Base-by-base conservation (phyloP, 1,284 basidiomycete genomes). In the Amylostereum areolatum region DNA sequence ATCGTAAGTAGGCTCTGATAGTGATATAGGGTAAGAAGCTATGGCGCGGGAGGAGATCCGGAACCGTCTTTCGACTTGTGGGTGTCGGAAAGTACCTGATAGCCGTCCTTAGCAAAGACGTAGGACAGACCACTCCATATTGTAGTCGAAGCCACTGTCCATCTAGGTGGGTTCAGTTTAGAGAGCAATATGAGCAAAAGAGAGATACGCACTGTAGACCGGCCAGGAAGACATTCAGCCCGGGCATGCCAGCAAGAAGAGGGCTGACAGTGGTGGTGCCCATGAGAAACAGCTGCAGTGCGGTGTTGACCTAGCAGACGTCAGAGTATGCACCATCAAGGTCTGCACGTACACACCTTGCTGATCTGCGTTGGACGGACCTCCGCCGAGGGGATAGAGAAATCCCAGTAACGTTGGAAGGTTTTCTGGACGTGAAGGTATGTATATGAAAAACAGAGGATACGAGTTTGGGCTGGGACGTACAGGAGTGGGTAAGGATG, bases 41-140 rank as follows among this genome's bases (percentile, higher is more conserved):
- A 18, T 18, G 18, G 18, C 18, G 18, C 18, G 18, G 18, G 18
- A 18, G 18, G 18, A 18, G 18, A 18, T 18, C 18, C 18, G 18
- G 18, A 18, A 18, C 18, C 34, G 8, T 43, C 33, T 40, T 45
- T 46, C 31, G 3, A 34, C 35, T 27, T 44, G 10, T 33, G 52
- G 6, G 40, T 46, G 34, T 30, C 48, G 24, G 53, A 54, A 8
- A 57, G 25, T 6, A 57, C 46, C 32, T 49, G 54, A 28, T 90
- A 81, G 0, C 85, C 86, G 48, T 84, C 71, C 54, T 80, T 81
- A 7, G 79, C 80, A 57, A 90, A 89, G 1, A 96, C 61, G 61
- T 98, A 98, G 27, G 92, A 92, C 44, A 94, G 59, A 1, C 96
- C 96, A 57, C 92, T 96, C 84, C 86, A 92, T 29, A 97, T 73